Conservation (phyloP, 768 basidiomycete species). For the Lentinula raphanica region DNA sequence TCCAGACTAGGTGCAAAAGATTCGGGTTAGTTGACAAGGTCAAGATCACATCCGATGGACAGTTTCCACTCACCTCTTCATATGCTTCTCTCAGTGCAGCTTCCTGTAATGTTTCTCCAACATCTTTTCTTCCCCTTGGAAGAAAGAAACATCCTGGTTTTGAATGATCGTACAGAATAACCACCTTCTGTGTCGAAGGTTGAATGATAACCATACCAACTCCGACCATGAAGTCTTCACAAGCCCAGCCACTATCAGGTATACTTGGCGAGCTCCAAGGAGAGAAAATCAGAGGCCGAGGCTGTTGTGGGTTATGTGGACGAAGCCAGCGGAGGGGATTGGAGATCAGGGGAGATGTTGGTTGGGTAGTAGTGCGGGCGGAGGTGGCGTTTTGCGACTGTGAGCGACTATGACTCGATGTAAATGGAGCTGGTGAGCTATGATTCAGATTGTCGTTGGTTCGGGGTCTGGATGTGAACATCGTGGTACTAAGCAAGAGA, state of each 20-base stretch:
- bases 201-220: conserved; percentile 63
- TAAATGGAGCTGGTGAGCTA: background rate
- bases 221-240: conserved; percentile 50
- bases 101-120: conserved; percentile 56
- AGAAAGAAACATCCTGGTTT: conserved; percentile 45
- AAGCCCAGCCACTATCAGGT: conserved; percentile 29
- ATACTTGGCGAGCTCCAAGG: background rate
- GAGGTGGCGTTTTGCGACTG: background rate
- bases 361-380: background rate
- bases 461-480: background rate
- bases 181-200: conserved; percentile 47
- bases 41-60: too few relatives aligned
- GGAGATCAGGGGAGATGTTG: background rate
- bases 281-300: background rate
- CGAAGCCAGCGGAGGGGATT: background rate
- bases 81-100: conserved; percentile 60
- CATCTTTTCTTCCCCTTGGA: conserved; percentile 61
- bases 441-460: background rate
- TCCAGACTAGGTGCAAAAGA: too few relatives aligned
- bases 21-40: too few relatives aligned
- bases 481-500: background rate
- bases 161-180: conserved; percentile 40
- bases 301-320: background rate
- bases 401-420: background rate
- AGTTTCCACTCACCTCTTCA: conserved; percentile 61